Base-by-base conservation (phyloP, 495 filamentous ascomycete species). In the Xylaria cubensis region DNA sequence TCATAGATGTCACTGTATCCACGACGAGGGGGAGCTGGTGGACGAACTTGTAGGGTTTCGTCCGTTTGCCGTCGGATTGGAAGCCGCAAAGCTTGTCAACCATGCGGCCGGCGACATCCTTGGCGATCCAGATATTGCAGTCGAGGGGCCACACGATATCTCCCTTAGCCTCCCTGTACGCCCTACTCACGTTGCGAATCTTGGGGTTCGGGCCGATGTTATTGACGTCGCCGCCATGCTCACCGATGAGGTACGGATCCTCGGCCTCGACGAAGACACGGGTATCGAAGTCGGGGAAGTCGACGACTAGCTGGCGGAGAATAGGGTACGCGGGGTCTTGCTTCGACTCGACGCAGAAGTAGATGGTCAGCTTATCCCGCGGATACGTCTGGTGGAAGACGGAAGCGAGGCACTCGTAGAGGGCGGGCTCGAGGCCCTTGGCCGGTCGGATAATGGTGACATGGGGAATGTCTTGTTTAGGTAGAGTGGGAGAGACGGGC, bases 141-240 rank as follows among this genome's bases (percentile, higher is more conserved):
- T 99, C 97, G 32, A 97, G 88, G 58, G 97, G 90, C 97, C 97
- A 99, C 32, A 98, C 85, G 59, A 98, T 88, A 77, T 98, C 94
- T 0, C 93, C 93, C 71, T 92, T 93, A 0, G 95, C 94, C 79
- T 98, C 97, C n/a, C 97, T 84, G 76, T 97, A 99, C 6, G 92
- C 95, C 24, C 94, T 89, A 75, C 95, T 98, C 89, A 98, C 92
- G 76, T 98, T 99, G 29, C 97, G 88, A 76, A 99, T 97, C 83
- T 99, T 99, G 13, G 97, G 97, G 80, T 99, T 99, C 5, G 97
- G 97, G 0, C 97, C 97, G 63, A 99, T 84, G 64, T 88, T 86
- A 72, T 90, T 84, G 50, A 81, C 73, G 64, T 87, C 82, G 39
- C 83, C 85, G 12, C 81, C 26, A 29, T 29, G 78, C 48, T 82